These are phyloP conservation scores for Neocatenulostroma microsporum DNA, from an alignment of 2,329 filamentous ascomycete species.

Conservation along the genomic window DNA sequence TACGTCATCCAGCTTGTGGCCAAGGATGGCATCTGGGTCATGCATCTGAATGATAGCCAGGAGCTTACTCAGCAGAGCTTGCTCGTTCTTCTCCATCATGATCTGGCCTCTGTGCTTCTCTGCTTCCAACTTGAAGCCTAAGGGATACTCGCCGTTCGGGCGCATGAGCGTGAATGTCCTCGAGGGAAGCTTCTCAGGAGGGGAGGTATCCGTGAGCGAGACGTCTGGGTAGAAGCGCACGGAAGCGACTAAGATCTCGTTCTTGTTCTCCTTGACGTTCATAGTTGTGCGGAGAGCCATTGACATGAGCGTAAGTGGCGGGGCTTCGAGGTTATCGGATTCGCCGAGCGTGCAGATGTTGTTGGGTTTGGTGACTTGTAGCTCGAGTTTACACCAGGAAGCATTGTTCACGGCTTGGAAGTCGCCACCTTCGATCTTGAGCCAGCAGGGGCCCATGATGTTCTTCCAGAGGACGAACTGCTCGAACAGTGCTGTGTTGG, in stretches of 20 bases:
- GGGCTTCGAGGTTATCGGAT: constrained; percentile 71
- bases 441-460: constrained; percentile 97
- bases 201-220: constrained; percentile 75
- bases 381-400: constrained; percentile 94
- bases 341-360: constrained; percentile 66
- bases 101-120: constrained; percentile 69
- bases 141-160: constrained; percentile 69
- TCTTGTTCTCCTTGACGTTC: constrained; percentile 89
- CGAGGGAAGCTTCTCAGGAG: constrained; percentile 79
- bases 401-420: constrained; percentile 81
- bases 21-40: constrained; percentile 89
- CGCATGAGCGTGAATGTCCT: constrained; percentile 88
- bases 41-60: constrained; percentile 78
- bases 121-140: constrained; percentile 74
- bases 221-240: constrained; percentile 89
- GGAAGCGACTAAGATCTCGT: constrained; percentile 87
- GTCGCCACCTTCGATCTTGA: constrained; percentile 79
- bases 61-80: constrained; percentile 79
- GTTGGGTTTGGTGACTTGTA: constrained; percentile 70
- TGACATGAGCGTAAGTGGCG: constrained; percentile 93
- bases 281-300: constrained; percentile 79
- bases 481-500: constrained; percentile 89
- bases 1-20: constrained; percentile 93
- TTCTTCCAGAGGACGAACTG: constrained; percentile 99
- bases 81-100: constrained; percentile 74